phyloP scores from a whole-genome alignment of 1,139 yeast species.

The Blastobotrys niveus region DNA sequence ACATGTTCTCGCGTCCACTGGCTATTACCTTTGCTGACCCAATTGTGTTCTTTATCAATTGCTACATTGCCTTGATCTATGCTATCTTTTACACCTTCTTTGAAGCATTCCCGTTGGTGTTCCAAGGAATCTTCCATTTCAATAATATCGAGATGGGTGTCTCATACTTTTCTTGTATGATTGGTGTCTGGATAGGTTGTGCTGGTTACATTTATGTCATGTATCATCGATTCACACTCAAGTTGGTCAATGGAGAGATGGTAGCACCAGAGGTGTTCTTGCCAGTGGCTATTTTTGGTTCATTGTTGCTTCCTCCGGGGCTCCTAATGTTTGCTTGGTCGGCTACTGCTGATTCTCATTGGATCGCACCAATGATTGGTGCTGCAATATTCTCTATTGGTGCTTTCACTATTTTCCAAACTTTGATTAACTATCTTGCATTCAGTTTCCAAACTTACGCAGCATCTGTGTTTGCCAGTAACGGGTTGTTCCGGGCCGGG shows the following conservation, averaged over 20 bases:
- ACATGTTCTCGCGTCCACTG: constrained; percentile 14
- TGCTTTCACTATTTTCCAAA: constrained; percentile 63
- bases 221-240: constrained; percentile 11
- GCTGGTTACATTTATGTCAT: constrained; percentile 10
- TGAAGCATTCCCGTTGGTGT: constrained; percentile 56
- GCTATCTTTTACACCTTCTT: constrained; percentile 51
- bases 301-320: constrained; percentile 49
- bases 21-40: constrained; percentile 14
- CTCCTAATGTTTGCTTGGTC: constrained; percentile 51
- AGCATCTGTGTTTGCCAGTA: constrained; percentile 56
- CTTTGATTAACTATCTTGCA: constrained; percentile 65
- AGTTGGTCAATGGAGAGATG: constrained; percentile 29
- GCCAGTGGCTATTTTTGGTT: constrained; percentile 40
- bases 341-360: constrained; percentile 53
- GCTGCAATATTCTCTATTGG: constrained; percentile 75
- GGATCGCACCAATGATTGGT: constrained; percentile 74
- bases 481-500: constrained; percentile 45
- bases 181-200: constrained; percentile 38
- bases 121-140: constrained; percentile 41
- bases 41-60: constrained; percentile 25
- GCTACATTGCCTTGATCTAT: constrained; percentile 50
- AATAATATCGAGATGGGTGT: constrained; percentile 46
- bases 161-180: constrained; percentile 40
- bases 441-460: constrained; percentile 55
- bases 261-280: constrained; percentile 35